A percentile compares a stretch with the other conserved stretches of the same genome.
Evolutionary conservation across 768 basidiomycete genomes (phyloP).

Genomic region (Leccinum disarticulatum): DNA sequence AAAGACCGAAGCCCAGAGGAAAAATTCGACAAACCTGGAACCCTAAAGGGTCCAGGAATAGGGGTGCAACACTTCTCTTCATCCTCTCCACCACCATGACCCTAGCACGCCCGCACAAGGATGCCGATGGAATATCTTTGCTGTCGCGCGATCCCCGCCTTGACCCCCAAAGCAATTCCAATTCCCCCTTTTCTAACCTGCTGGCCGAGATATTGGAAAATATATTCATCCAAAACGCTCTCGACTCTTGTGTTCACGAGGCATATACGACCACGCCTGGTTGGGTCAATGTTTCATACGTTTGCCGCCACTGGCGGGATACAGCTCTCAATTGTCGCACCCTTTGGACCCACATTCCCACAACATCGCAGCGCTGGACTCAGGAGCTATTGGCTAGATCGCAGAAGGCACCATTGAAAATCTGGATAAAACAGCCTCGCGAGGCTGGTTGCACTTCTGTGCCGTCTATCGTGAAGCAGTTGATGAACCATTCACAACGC

Average conservation of each 20-base stretch:
- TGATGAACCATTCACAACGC: not conserved
- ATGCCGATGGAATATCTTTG: too few species aligned
- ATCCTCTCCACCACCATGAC: not conserved
- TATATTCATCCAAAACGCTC: not conserved
- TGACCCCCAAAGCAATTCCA: not conserved
- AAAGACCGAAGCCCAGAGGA: too few species aligned
- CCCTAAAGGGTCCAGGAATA: too few species aligned
- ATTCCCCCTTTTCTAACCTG: not conserved
- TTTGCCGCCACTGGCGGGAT: not conserved
- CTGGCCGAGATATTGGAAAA: not conserved
- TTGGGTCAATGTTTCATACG: not conserved
- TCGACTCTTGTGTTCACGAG: not conserved
- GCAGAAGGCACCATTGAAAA: constrained; percentile 34
- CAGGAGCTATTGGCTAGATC: constrained; percentile 45
- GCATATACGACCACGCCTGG: not conserved
- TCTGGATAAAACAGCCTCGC: not conserved
- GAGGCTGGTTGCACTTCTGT: too few species aligned
- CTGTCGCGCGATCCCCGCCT: too few species aligned
- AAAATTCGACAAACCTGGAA: too few species aligned
- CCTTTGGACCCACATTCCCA: constrained; percentile 8
- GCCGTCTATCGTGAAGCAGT: not conserved
- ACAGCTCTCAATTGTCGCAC: not conserved
- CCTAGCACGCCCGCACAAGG: too few species aligned
- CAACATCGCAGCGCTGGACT: constrained; percentile 35
- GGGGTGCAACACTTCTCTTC: too few species aligned